Evolutionary conservation across 1,284 basidiomycete genomes (phyloP), one percentile per base, ranked within the genome.

Genomic region (Naganishia cerealis): DNA sequence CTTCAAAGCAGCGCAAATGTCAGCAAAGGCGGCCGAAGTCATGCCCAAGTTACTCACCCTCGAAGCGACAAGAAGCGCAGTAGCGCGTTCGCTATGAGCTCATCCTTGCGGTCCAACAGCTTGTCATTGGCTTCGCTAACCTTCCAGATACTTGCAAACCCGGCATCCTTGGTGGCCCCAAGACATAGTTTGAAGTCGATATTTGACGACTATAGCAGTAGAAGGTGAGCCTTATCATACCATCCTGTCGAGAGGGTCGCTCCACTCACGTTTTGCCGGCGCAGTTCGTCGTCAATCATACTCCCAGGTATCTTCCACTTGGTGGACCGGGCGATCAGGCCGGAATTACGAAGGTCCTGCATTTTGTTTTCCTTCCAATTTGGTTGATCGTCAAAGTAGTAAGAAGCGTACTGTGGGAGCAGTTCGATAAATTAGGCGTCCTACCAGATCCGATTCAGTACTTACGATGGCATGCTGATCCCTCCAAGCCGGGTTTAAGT

Each of bases 51-150:
- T 79, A 79, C 82, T 79, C 81, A 94, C 90, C 93, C 93, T 80
- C 95, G 85, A 66, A 99, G 83, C 79, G 98, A 95, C 67, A 99
- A 85, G 86, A 99, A 96, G 56, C 95, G 87, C 94, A 94, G 98
- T 71, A 99, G 90, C 39, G 94, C 92, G 78, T 99, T 99, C 9
- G 94, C 95, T 1, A 99, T 95, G 0, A 96, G 85, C 80, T 99
- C 96, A 76, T 99, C 95, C 82, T 99, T 99, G 82, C 96, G 97
- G 71, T 98, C 95, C 42, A 99, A 84, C 13, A 86, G 84, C 48
- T 81, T 80, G 39, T 73, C 76, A n/a, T 63, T 81, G 86, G 71
- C 75, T 69, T 68, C 68, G 72, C 39, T 56, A 33, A 68, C 83
- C 82, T 81, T 87, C 5, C 93, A 94, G 58, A 91, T 87, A 55